Base-by-base conservation (phyloP, 495 filamentous ascomycete genomes). In the Penicillium roqueforti region DNA sequence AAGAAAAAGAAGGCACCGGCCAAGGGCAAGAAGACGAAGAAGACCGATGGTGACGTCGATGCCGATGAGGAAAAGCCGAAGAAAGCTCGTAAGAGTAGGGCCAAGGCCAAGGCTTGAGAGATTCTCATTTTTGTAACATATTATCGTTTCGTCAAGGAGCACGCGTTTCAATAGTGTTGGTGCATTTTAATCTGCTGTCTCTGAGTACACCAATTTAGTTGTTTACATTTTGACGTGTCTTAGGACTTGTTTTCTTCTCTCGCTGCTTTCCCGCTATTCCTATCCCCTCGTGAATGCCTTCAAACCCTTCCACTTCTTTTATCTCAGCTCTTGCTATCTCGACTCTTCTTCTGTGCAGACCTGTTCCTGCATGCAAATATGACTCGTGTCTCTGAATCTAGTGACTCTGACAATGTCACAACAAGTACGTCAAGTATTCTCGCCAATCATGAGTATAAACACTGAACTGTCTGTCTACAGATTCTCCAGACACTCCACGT, bases 1-100 rank as follows among this genome's bases (percentile, higher is more conserved):
- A 96, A 95, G 76, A 69, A 67, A 44, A 96, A 95, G 75, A 85
- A 82, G 64, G 72, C 76, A 34, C 68, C 53, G n/a, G 56, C 61
- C 7, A 73, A 73, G 54, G 67, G 63, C 14, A 87, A 83, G 59
- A 89, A 88, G 74, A 68, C 69, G 1, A 79, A 79, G 57, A 81
- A 80, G 45, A 72, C 71, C 4, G 73, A 61, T 19, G 70, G 57
- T 8, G 68, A 68, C 10, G 72, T 75, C 46, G 75, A 72, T 46
- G 10, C 28, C 28, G 62, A 64, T 23, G 79, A 81, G 11, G 75
- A 75, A 38, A 80, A 81, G 61, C 79, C 80, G 29, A 80, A 79
- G 60, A 82, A 83, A 61, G 70, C 61, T 3, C 65, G 64, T 52
- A 71, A 69, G 19, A 69, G 67, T 22, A 81, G 77, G 59, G 73